Evolutionary conservation across 2,329 filamentous ascomycete species (phyloP), one percentile per base, ranked within the genome.

Genomic region (Xylaria sp.): DNA sequence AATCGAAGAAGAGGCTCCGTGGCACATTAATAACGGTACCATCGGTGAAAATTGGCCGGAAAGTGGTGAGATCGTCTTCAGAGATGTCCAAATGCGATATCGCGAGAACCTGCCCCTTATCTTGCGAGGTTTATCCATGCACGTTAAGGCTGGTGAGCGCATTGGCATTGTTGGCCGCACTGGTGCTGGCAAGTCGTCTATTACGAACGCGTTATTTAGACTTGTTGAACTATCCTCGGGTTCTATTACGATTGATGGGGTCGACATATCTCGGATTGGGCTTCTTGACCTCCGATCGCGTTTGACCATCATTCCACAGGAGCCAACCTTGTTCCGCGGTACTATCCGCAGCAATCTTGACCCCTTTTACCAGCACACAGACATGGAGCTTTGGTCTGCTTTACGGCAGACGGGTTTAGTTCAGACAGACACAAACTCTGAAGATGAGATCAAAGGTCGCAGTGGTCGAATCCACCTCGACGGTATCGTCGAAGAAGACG

Each of bases 401-500:
- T n/a, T 51, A 26, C 20, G 17, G 11, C 20, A 28, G 11, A n/a
- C 23, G 11, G 48, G 48, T 13, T 36, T 36, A 7, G 11, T 11
- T 13, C 17, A 9, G 17, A 11, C 31, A 20, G n/a, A 36, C 31
- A 20, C n/a, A n/a, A 36, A 11, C 2, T 10, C 51, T 7, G 28
- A 20, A 11, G 51, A 56, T 13, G 11, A 28, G 20, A 26, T 26
- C 6, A 46, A 46, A 23, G 17, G 6, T 23, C 44, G 5, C 20
- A 4, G 20, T 23, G 38, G 38, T 40, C 38, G 38, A 40, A 53
- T 53, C 9, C 49, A 13, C 72, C 90, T 98, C 28, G 94, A 97
- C 80, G 91, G 87, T 13, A 76, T 88, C 2, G 94, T 98, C 2
- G 93, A 97, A 74, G 95, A 97, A 78, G 95, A 97, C 81, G 95